phyloP scores from a whole-genome alignment of 1,284 basidiomycete species.

The Cryptococcus sp. region DNA sequence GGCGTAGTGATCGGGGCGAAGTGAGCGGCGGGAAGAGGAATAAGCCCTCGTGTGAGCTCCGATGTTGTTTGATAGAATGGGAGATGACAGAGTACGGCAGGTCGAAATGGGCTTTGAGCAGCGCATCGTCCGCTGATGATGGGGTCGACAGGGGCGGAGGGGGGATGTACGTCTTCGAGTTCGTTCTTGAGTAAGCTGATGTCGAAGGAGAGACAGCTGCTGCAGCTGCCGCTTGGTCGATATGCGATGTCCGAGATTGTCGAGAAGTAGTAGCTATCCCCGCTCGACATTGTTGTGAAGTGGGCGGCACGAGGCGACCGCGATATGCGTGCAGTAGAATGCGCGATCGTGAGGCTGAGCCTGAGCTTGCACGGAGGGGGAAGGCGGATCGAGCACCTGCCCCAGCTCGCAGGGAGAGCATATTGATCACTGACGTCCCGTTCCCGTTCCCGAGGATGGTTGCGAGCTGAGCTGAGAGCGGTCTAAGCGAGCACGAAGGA shows the following conservation, averaged over 20 bases:
- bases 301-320: too few relatives aligned
- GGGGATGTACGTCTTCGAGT: slow-evolving; percentile 7
- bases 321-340: too few relatives aligned
- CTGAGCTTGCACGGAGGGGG: too few relatives aligned
- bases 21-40: slow-evolving; percentile 47
- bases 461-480: too few relatives aligned
- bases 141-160: slow-evolving; percentile 14
- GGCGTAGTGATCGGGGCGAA: slow-evolving; percentile 32
- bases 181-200: slow-evolving; percentile 1
- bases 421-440: too few relatives aligned
- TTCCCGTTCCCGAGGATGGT: too few relatives aligned
- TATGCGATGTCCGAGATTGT: not conserved
- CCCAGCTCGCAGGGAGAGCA: too few relatives aligned
- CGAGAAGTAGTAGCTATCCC: not conserved
- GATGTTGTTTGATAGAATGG: not conserved
- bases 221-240: slow-evolving; percentile 1
- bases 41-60: slow-evolving; percentile 30
- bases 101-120: slow-evolving; percentile 33
- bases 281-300: too few relatives aligned
- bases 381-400: too few relatives aligned
- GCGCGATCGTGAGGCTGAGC: too few relatives aligned
- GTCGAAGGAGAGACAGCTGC: slow-evolving; percentile 1
- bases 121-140: slow-evolving; percentile 11
- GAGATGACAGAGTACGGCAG: slow-evolving; percentile 11
- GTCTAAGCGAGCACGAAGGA: too few relatives aligned